Conservation (phyloP, 2,329 filamentous ascomycete genomes). For the Thielaviopsis ethacetica region DNA sequence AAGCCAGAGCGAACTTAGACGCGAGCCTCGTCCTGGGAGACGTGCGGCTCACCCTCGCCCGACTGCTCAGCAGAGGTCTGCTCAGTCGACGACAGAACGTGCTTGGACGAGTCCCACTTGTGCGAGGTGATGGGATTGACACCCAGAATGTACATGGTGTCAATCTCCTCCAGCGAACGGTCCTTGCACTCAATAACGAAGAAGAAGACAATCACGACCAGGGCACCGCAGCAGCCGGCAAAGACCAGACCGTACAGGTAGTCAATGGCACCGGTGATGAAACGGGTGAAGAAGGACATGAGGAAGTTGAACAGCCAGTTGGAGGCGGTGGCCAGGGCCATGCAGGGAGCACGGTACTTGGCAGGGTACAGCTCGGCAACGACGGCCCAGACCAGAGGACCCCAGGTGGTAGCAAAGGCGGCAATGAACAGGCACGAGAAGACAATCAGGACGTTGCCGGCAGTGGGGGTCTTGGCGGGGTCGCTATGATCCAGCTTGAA, state of each 20-base stretch:
- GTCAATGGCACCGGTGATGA: slow-evolving; percentile 53
- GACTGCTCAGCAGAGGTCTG: slow-evolving; percentile 11
- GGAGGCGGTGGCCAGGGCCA: slow-evolving; percentile 38
- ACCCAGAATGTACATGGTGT: slow-evolving; percentile 51
- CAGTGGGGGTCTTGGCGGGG: slow-evolving; percentile 27
- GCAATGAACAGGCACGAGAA: slow-evolving; percentile 55
- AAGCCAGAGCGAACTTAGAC: neutral
- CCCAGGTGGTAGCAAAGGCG: slow-evolving; percentile 53
- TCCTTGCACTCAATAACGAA: slow-evolving; percentile 60
- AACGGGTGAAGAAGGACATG: slow-evolving; percentile 44
- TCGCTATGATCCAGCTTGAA: slow-evolving; percentile 26
- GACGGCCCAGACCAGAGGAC: slow-evolving; percentile 50
- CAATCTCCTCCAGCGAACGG: slow-evolving; percentile 57
- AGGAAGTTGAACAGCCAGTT: slow-evolving; percentile 54
- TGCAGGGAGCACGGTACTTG: slow-evolving; percentile 35
- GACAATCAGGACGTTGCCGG: slow-evolving; percentile 45
- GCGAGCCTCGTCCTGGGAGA: slow-evolving; percentile 8
- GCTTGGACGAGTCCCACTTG: slow-evolving; percentile 19
- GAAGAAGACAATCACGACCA: slow-evolving; percentile 53
- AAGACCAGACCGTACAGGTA: slow-evolving; percentile 59
- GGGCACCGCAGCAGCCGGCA: slow-evolving; percentile 47
- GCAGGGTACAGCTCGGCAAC: slow-evolving; percentile 48
- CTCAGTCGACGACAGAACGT: slow-evolving; percentile 7
- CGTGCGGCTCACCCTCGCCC: slow-evolving; percentile 9
- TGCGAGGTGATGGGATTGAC: slow-evolving; percentile 33